Evolutionary conservation across 176 grass and related monocot species (phyloP).

Genomic region (Triticum turgidum): DNA sequence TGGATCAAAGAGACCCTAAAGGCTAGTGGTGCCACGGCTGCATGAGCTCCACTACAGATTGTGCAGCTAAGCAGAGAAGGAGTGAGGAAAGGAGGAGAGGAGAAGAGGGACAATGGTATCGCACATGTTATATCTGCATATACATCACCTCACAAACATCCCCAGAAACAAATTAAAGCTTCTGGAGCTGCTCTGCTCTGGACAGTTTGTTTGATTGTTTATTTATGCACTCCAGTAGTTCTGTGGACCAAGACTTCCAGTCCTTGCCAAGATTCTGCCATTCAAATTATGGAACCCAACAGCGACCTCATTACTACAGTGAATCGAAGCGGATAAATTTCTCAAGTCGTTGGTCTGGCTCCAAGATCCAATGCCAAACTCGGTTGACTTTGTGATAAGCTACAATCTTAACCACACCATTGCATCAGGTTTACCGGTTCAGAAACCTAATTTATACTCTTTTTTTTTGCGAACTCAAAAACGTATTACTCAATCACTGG

Average conservation of each 20-base stretch:
- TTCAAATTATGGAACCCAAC: neutral
- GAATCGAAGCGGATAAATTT: slow-evolving; percentile 14
- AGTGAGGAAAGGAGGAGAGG: neutral
- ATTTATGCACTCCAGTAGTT: neutral
- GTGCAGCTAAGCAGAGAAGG: neutral
- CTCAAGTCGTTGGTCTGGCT: slow-evolving; percentile 10
- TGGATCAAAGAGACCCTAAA: too few species aligned
- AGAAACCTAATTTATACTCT: neutral
- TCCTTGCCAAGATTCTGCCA: neutral
- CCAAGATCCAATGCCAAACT: slow-evolving; percentile 15
- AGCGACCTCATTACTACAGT: neutral
- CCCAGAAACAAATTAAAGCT: neutral
- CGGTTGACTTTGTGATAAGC: neutral
- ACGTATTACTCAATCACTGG: too few species aligned
- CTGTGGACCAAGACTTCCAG: neutral
- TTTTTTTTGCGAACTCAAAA: too few species aligned
- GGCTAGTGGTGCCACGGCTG: neutral
- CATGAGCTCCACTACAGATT: neutral
- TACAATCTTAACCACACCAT: neutral
- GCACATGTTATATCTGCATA: neutral
- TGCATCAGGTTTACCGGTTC: neutral
- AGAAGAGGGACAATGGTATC: neutral
- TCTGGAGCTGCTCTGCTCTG: neutral
- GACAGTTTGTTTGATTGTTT: neutral
- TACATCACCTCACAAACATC: slow-evolving; percentile 24